Conservation (phyloP, 352 stramenopile species). For the Phytopythium montanum region DNA sequence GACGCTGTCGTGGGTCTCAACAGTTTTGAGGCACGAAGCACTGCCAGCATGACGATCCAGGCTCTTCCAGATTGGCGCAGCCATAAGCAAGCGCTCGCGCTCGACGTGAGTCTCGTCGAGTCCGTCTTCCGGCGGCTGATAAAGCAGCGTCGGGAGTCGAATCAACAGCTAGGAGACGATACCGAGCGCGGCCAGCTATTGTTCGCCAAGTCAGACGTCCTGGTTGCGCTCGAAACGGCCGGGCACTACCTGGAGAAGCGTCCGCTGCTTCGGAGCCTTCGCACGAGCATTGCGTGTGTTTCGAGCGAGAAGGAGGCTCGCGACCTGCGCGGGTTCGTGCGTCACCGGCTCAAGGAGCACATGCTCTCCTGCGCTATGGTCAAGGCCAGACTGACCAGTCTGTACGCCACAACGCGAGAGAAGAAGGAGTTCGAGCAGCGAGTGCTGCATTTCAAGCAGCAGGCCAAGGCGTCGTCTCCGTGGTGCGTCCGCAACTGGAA, state of each 20-base stretch:
- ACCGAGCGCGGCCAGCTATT: constrained; percentile 32
- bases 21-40: background rate
- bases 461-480: constrained; percentile 39
- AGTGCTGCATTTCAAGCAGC: constrained; percentile 34
- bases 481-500: constrained; percentile 62
- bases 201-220: constrained; percentile 57
- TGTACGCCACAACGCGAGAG: constrained; percentile 35
- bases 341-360: constrained; percentile 42
- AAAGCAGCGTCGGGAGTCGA: constrained; percentile 18
- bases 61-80: constrained; percentile 52
- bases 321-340: constrained; percentile 43
- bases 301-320: constrained; percentile 53
- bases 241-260: constrained; percentile 46
- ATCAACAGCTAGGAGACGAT: constrained; percentile 9
- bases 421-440: constrained; percentile 33
- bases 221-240: constrained; percentile 37
- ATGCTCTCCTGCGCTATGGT: constrained; percentile 29
- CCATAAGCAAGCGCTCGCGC: constrained; percentile 30
- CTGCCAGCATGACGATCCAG: constrained; percentile 25
- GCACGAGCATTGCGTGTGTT: constrained; percentile 50
- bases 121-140: constrained; percentile 43
- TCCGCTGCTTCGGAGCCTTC: constrained; percentile 46
- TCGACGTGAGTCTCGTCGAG: constrained; percentile 53
- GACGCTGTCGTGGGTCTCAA: background rate
- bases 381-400: constrained; percentile 13